phyloP scores from a whole-genome alignment of 768 basidiomycete genomes.

The Kwoniella heveanensis region DNA sequence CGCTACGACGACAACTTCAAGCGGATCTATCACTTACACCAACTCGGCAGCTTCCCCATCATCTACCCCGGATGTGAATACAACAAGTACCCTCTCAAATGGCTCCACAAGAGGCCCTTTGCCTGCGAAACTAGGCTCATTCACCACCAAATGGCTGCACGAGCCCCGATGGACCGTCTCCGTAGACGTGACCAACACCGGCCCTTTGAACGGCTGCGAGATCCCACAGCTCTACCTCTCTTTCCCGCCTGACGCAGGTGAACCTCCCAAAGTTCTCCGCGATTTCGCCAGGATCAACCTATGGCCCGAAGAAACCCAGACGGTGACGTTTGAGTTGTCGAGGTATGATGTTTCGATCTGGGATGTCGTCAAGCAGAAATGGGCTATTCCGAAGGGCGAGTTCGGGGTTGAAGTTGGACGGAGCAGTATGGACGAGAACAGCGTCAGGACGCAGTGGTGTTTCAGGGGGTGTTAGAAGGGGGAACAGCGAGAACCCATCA shows the following conservation, averaged over 20 bases:
- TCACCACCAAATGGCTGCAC: constrained; percentile 35
- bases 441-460: constrained; percentile 14
- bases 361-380: constrained; percentile 48
- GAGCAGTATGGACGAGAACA: constrained; percentile 37
- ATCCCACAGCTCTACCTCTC: constrained; percentile 54
- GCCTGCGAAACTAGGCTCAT: constrained; percentile 20
- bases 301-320: constrained; percentile 36
- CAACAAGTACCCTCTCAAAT: background rate
- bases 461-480: constrained; percentile 10
- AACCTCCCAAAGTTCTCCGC: constrained; percentile 48
- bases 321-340: constrained; percentile 46
- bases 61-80: too few relatives aligned
- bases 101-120: constrained; percentile 8
- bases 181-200: constrained; percentile 50
- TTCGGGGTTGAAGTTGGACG: constrained; percentile 44
- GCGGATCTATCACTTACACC: background rate
- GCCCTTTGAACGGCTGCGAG: constrained; percentile 50
- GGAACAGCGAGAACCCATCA: background rate
- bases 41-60: background rate
- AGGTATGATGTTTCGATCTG: constrained; percentile 53
- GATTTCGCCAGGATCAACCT: constrained; percentile 50
- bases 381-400: constrained; percentile 48
- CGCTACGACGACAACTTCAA: background rate
- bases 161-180: constrained; percentile 43
- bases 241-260: constrained; percentile 39